Evolutionary conservation across 306 rosid genomes (phyloP), one percentile per base, ranked within the genome.

Genomic region (Potentilla sterilis): DNA sequence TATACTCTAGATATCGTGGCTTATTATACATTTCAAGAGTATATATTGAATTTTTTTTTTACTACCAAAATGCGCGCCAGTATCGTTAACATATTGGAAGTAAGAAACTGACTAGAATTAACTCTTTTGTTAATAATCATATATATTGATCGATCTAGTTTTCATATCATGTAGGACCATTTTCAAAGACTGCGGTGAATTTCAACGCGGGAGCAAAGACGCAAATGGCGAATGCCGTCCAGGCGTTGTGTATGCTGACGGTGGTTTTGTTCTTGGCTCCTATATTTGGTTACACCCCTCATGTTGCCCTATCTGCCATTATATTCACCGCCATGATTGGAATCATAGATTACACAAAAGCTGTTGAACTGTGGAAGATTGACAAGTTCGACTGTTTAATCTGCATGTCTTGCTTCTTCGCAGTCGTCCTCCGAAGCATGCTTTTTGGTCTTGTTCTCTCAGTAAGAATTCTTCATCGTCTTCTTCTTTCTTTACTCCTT

Each of bases 131-230:
- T 12, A 13, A 46, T 46, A 11, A 46, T 46, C 24, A 4, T 57
- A 11, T 57, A 11, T 21, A 58, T n/a, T 57, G 18, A 34, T 28
- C 52, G 18, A 34, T 28, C 52, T 47, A 47, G 19, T 12, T 77
- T 0, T 37, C 7, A 6, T n/a, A n/a, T 57, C 32, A 58, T 86
- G 75, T 70, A 94, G 98, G 98, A 72, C 98, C 98, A 43, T 95
- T 95, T 82, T 95, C 97, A 15, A 95, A 95, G 77, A 88, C 98
- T 0, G 98, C 97, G 4, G 98, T 95, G 76, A 95, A 92, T 79
- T 87, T 77, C 84, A 90, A 84, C 32, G 96, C 97, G 6, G 98
- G 98, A 32, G 84, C 91, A 57, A 87, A 79, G 55, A 85, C 92
- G 16, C 78, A 93, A 0, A 89, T 95, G 87, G 19, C 98, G 57